Conservation (phyloP, 1,284 basidiomycete genomes). For the Trichosporon ovoides region DNA sequence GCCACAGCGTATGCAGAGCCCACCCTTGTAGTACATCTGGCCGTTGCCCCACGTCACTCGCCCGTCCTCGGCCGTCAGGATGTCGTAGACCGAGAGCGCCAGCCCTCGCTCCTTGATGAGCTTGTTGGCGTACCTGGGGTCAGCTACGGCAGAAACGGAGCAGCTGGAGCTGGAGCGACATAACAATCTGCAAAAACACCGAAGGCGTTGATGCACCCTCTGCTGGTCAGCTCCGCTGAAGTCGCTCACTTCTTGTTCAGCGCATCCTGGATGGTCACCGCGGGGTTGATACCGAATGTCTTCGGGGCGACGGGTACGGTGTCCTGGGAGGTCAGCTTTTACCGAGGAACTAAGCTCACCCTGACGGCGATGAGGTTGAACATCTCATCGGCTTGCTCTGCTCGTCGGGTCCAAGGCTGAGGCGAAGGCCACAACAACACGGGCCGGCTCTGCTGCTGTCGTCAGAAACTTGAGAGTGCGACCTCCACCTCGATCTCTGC, state of each 20-base stretch:
- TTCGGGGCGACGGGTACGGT: conserved; percentile 47
- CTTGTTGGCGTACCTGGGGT: conserved; percentile 80
- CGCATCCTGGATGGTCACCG: conserved; percentile 43
- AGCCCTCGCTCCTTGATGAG: conserved; percentile 88
- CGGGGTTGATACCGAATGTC: conserved; percentile 41
- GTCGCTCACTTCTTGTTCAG: conserved; percentile 46
- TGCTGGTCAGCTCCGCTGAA: conserved; percentile 1
- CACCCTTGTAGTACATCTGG: conserved; percentile 87
- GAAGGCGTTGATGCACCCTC: too few relatives aligned
- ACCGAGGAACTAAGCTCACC: conserved; percentile 19
- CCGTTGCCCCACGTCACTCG: conserved; percentile 93
- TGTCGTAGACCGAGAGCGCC: conserved; percentile 81
- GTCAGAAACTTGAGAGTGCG: background rate
- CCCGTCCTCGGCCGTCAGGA: conserved; percentile 79
- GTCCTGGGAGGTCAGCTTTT: conserved; percentile 32
- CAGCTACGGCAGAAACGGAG: background rate
- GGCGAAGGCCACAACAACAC: background rate
- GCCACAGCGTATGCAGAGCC: background rate
- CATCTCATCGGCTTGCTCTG: conserved; percentile 29
- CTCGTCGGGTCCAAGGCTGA: conserved; percentile 14
- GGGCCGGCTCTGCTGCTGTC: background rate
- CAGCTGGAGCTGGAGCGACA: background rate
- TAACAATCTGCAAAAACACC: too few relatives aligned
- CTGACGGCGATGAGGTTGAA: conserved; percentile 44
- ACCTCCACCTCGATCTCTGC: background rate